Evolutionary conservation across 179 eudicot species (phyloP).

Genomic region (Gypsophila paniculata): DNA sequence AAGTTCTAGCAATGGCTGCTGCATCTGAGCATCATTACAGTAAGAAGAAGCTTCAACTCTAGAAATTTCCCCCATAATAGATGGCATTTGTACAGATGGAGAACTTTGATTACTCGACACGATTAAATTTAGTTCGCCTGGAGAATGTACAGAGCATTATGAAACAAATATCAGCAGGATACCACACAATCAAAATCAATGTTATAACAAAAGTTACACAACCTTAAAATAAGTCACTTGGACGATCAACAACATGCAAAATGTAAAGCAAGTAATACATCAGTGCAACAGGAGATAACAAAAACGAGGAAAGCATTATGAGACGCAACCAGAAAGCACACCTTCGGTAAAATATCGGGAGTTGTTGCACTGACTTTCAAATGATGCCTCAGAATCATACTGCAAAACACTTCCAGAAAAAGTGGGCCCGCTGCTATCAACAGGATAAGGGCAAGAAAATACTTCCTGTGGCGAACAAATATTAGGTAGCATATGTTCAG

Average conservation of each 20-base stretch:
- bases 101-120: slow-evolving; percentile 23
- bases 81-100: slow-evolving; percentile 18
- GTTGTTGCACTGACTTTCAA: slow-evolving; percentile 31
- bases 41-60: slow-evolving; percentile 18
- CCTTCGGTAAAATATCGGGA: slow-evolving; percentile 26
- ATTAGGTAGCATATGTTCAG: slow-evolving; percentile 40
- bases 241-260: slow-evolving; percentile 2
- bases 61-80: slow-evolving; percentile 20
- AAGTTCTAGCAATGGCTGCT: slow-evolving; percentile 24
- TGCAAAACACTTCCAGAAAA: slow-evolving; percentile 39
- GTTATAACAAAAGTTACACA: not conserved
- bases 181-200: slow-evolving; percentile 6
- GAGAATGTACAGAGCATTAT: slow-evolving; percentile 7
- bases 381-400: slow-evolving; percentile 44
- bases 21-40: slow-evolving; percentile 26
- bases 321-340: slow-evolving; percentile 22
- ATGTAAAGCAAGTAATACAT: not conserved
- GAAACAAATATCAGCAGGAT: not conserved
- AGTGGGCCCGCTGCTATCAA: slow-evolving; percentile 43
- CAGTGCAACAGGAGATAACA: not conserved
- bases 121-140: slow-evolving; percentile 31
- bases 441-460: slow-evolving; percentile 33
- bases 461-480: slow-evolving; percentile 32
- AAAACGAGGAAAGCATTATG: not conserved
- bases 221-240: not conserved